Percentiles rank a stretch among this genome's conserved stretches.
These are phyloP conservation scores for Basipetospora sp. DNA, from an alignment of 2,329 filamentous ascomycete species.

Conservation along the genomic window DNA sequence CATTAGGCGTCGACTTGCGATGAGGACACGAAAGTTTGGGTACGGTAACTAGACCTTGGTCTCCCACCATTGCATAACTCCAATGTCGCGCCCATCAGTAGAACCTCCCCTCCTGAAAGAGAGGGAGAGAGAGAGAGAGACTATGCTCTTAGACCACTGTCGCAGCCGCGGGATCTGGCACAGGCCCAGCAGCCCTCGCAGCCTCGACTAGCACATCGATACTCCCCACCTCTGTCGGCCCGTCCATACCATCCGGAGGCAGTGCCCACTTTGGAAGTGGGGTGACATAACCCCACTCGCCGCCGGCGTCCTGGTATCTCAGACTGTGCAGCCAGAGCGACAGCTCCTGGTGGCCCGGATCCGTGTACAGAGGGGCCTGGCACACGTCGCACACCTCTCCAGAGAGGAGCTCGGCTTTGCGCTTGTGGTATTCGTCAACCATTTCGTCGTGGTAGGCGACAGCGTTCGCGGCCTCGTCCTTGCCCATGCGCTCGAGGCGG, in stretches of 20 bases:
- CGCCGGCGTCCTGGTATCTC: constrained; percentile 70
- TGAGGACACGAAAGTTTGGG: no score
- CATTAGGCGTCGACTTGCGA: no score
- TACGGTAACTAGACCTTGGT: no score
- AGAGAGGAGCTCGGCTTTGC: constrained; percentile 85
- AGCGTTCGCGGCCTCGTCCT: constrained; percentile 79
- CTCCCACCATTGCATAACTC: no score
- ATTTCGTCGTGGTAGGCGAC: constrained; percentile 89
- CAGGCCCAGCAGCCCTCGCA: constrained; percentile 1
- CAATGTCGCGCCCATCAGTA: no score
- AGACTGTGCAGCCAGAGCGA: constrained; percentile 88
- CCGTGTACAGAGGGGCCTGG: constrained; percentile 78
- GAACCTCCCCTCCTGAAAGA: no score
- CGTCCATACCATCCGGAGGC: constrained; percentile 57
- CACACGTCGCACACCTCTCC: constrained; percentile 70
- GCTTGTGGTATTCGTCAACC: constrained; percentile 77
- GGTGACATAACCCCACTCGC: constrained; percentile 77
- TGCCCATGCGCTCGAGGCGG: constrained; percentile 77
- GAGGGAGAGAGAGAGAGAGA: no score
- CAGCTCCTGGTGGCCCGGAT: constrained; percentile 79
- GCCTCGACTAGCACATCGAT: constrained; percentile 45
- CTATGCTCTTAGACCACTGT: no score
- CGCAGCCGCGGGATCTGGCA: constrained; percentile 24
- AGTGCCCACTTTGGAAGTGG: constrained; percentile 74
- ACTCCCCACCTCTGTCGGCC: constrained; percentile 52